Conservation (phyloP, 768 basidiomycete species). For the Calocera viscosa region DNA sequence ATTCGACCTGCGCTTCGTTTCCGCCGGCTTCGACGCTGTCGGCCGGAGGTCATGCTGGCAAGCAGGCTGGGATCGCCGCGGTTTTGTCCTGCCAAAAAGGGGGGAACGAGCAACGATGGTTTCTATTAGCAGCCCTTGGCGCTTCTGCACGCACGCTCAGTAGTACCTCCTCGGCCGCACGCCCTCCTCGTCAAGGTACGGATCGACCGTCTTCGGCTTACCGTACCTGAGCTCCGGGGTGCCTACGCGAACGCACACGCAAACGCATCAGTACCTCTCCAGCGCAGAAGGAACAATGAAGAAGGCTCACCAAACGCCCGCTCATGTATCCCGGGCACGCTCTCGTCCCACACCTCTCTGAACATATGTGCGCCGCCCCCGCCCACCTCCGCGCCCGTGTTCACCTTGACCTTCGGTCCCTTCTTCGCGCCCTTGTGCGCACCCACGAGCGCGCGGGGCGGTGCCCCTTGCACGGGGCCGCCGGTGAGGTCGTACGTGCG, state of each 20-base stretch:
- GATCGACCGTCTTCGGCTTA: constrained; percentile 39
- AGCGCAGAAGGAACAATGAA: not conserved
- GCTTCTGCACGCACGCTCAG: constrained; percentile 1
- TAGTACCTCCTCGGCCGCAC: constrained; percentile 40
- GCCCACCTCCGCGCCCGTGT: constrained; percentile 12
- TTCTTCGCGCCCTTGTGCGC: constrained; percentile 8
- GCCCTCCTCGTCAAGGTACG: constrained; percentile 36
- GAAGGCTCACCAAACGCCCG: constrained; percentile 51
- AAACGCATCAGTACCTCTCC: too few relatives aligned
- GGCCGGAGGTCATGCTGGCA: not conserved
- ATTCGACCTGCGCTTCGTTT: not conserved
- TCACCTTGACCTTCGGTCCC: not conserved
- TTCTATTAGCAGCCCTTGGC: too few relatives aligned
- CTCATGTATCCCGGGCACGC: constrained; percentile 52
- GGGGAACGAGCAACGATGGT: too few relatives aligned
- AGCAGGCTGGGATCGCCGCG: too few relatives aligned
- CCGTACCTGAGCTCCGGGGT: constrained; percentile 49
- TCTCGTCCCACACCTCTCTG: constrained; percentile 60
- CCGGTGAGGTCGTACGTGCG: constrained; percentile 33
- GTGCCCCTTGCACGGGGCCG: not conserved
- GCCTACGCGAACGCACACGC: too few relatives aligned
- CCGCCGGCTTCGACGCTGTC: not conserved
- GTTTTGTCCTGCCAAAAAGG: too few relatives aligned
- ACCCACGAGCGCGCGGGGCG: not conserved
- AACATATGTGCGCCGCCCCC: constrained; percentile 69